Conservation (phyloP, 1,139 yeast genomes). For the Lodderomyces theae region DNA sequence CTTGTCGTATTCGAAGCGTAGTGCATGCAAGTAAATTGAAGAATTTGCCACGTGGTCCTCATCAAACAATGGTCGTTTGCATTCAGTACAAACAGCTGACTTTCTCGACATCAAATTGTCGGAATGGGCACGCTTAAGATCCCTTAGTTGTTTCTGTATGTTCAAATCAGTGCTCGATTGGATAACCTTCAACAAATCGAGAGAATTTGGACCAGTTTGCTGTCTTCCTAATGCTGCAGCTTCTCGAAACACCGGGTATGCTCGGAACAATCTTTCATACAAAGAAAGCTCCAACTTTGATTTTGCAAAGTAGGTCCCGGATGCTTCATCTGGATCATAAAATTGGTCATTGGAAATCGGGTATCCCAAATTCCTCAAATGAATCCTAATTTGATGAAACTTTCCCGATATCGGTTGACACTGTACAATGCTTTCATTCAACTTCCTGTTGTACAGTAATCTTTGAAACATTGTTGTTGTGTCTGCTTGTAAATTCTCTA, state of each 20-base stretch:
- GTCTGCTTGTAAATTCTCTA: conserved; percentile 24
- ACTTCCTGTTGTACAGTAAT: conserved; percentile 20
- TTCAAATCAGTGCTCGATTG: conserved; percentile 16
- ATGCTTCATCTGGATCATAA: conserved; percentile 35
- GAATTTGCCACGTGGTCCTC: conserved; percentile 11
- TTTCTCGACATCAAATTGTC: background rate
- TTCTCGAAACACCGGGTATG: conserved; percentile 17
- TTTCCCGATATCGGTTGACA: conserved; percentile 73
- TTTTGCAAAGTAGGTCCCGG: conserved; percentile 16
- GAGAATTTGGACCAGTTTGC: conserved; percentile 7
- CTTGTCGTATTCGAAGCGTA: conserved; percentile 11
- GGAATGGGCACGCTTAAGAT: conserved; percentile 19
- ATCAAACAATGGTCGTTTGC: conserved; percentile 39
- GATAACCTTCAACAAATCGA: conserved; percentile 19
- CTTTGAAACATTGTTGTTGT: conserved; percentile 35
- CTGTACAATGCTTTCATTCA: conserved; percentile 53
- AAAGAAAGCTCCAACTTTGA: conserved; percentile 28
- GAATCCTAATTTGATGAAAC: conserved; percentile 78
- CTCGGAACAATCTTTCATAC: conserved; percentile 22
- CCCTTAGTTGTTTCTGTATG: conserved; percentile 11
- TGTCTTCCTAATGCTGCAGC: conserved; percentile 7
- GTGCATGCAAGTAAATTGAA: conserved; percentile 59
- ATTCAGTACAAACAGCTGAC: conserved; percentile 32
- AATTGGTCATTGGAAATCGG: conserved; percentile 71
- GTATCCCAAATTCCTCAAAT: conserved; percentile 58